Conservation (phyloP, 371 early-diverging fungal species). For the Synchytrium microbalum region DNA sequence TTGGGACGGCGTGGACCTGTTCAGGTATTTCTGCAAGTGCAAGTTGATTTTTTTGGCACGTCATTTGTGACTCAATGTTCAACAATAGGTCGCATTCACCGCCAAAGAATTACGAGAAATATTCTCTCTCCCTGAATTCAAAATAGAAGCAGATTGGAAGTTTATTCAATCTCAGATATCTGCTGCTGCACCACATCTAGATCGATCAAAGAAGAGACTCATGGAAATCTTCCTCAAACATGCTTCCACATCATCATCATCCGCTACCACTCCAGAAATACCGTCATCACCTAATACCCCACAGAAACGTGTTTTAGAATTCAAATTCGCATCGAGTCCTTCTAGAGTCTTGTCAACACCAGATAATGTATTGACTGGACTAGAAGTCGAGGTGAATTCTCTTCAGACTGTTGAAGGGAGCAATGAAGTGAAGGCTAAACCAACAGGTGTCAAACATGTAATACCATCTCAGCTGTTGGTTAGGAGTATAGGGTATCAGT, state of each 20-base stretch:
- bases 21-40: constrained; percentile 48
- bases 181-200: constrained; percentile 32
- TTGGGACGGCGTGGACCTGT: constrained; percentile 89
- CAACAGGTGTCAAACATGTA: constrained; percentile 46
- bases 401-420: constrained; percentile 52
- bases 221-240: constrained; percentile 61
- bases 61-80: neutral
- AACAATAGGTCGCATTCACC: constrained; percentile 70
- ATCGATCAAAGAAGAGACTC: constrained; percentile 59
- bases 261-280: neutral
- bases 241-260: constrained; percentile 1
- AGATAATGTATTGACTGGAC: constrained; percentile 20
- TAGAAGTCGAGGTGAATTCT: constrained; percentile 66
- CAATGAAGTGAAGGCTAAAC: constrained; percentile 42
- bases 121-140: constrained; percentile 52
- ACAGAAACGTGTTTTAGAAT: constrained; percentile 54
- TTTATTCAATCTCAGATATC: constrained; percentile 42
- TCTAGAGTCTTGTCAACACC: constrained; percentile 29
- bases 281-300: constrained; percentile 1
- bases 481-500: constrained; percentile 82
- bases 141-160: constrained; percentile 49
- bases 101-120: constrained; percentile 94
- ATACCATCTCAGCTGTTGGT: constrained; percentile 61
- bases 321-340: constrained; percentile 72
- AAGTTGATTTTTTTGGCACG: constrained; percentile 6